Percentiles rank a stretch among this genome's conserved stretches.
phyloP scores from a whole-genome alignment of 345 rosid genomes.

The Theobroma cacao region DNA sequence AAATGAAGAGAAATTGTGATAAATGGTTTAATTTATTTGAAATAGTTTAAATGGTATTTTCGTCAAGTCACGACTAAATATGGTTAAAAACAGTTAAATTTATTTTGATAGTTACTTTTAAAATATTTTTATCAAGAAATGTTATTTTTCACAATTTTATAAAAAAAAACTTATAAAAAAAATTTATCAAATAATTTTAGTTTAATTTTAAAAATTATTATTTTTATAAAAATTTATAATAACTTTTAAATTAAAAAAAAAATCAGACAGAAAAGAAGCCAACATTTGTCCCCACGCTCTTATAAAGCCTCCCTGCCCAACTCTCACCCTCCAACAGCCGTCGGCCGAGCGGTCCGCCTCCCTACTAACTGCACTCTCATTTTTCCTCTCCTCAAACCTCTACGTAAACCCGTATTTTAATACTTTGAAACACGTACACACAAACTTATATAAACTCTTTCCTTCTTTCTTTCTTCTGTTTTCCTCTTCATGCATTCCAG shows the following conservation, averaged over 20 bases:
- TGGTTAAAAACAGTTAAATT: too few relatives aligned
- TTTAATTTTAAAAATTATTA: too few relatives aligned
- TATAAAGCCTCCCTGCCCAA: not conserved
- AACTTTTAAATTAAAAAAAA: not conserved
- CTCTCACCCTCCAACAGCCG: not conserved
- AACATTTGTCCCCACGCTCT: not conserved
- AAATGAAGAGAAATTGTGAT: too few relatives aligned
- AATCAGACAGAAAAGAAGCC: not conserved
- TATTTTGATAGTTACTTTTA: too few relatives aligned
- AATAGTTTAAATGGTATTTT: too few relatives aligned
- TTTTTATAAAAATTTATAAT: too few relatives aligned
- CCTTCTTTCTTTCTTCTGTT: not conserved
- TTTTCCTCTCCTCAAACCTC: not conserved
- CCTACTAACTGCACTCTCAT: not conserved
- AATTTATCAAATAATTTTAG: too few relatives aligned
- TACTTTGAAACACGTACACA: not conserved
- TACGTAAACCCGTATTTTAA: not conserved
- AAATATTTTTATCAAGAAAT: too few relatives aligned
- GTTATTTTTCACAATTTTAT: too few relatives aligned
- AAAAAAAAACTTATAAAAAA: too few relatives aligned
- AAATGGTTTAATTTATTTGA: too few relatives aligned
- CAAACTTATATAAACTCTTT: conserved; percentile 12
- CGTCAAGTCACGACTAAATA: too few relatives aligned
- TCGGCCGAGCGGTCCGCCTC: not conserved
- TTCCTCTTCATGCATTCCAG: conserved; percentile 9